These are phyloP conservation scores for Amniculicola lignicola DNA, from an alignment of 495 filamentous ascomycete species.

Conservation along the genomic window DNA sequence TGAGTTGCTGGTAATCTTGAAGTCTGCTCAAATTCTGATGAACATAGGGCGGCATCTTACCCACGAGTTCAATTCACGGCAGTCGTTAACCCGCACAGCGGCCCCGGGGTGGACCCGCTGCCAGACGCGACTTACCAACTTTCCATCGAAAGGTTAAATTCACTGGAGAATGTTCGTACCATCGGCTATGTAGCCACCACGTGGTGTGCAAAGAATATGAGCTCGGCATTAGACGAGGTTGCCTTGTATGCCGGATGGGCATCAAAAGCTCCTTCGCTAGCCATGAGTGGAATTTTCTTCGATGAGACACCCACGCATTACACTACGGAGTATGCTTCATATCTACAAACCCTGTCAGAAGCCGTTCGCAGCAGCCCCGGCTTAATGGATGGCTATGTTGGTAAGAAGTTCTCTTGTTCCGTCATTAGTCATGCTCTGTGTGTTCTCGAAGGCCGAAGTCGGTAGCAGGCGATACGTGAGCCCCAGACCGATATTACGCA, in stretches of 20 bases:
- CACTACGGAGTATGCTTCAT: conserved; percentile 33
- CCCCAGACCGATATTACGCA: conserved; percentile 8
- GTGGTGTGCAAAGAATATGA: conserved; percentile 26
- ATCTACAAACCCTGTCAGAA: conserved; percentile 39
- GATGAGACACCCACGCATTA: conserved; percentile 35
- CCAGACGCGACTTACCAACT: conserved; percentile 30
- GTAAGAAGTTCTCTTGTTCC: conserved; percentile 28
- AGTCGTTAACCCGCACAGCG: conserved; percentile 35
- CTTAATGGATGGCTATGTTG: conserved; percentile 30
- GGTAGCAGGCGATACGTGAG: conserved; percentile 6
- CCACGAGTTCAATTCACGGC: conserved; percentile 34
- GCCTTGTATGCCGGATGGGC: conserved; percentile 27
- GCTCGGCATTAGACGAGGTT: conserved; percentile 27
- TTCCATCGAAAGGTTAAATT: conserved; percentile 32
- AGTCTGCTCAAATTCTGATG: conserved; percentile 9
- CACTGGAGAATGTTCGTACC: conserved; percentile 29
- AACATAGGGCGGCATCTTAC: conserved; percentile 23
- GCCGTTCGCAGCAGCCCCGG: conserved; percentile 34
- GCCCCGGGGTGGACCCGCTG: conserved; percentile 29
- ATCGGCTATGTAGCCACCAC: conserved; percentile 37
- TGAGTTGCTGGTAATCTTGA: background rate
- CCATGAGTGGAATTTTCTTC: conserved; percentile 32
- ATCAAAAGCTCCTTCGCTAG: conserved; percentile 10
- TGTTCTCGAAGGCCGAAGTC: conserved; percentile 21
- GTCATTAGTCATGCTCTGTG: conserved; percentile 16